Conservation (phyloP, 2,329 filamentous ascomycete species). For the Metarhizium sp. region DNA sequence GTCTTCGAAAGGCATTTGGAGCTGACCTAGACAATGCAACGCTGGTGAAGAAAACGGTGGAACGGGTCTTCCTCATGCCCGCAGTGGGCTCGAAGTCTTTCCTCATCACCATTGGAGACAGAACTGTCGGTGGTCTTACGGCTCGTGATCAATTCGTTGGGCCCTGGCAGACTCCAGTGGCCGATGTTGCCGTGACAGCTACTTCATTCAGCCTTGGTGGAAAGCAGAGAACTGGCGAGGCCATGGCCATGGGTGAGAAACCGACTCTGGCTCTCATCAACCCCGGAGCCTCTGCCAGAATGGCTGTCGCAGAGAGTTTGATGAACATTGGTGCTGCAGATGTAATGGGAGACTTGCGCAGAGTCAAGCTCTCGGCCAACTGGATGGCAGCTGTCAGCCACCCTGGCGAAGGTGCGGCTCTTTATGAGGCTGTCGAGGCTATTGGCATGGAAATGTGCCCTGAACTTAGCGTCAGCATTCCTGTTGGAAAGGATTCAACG, state of each 20-base stretch:
- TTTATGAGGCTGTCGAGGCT: slow-evolving; percentile 90
- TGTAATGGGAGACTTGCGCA: slow-evolving; percentile 60
- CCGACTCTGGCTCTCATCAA: slow-evolving; percentile 84
- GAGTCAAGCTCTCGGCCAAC: slow-evolving; percentile 86
- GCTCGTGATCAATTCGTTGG: slow-evolving; percentile 93
- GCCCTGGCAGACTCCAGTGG: slow-evolving; percentile 88
- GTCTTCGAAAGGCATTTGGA: slow-evolving; percentile 56
- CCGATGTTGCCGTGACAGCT: slow-evolving; percentile 87
- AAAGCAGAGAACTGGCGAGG: slow-evolving; percentile 73
- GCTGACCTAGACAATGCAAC: slow-evolving; percentile 42
- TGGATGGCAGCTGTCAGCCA: slow-evolving; percentile 99
- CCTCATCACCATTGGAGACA: slow-evolving; percentile 91
- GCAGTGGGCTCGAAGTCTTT: slow-evolving; percentile 96
- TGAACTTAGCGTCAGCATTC: slow-evolving; percentile 82
- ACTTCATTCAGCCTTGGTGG: slow-evolving; percentile 60
- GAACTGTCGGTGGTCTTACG: slow-evolving; percentile 82
- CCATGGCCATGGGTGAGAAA: slow-evolving; percentile 97
- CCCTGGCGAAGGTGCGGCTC: slow-evolving; percentile 79
- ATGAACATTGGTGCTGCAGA: slow-evolving; percentile 82
- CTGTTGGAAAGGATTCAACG: slow-evolving; percentile 95
- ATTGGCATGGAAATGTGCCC: slow-evolving; percentile 91
- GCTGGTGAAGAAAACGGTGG: slow-evolving; percentile 55
- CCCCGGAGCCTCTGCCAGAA: slow-evolving; percentile 80
- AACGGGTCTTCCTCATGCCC: slow-evolving; percentile 74
- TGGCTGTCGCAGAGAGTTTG: slow-evolving; percentile 90